Percentiles rank a stretch among this genome's conserved stretches.
Evolutionary conservation across 2,329 filamentous ascomycete species (phyloP).

Genomic region (Tolypocladium nubicola): DNA sequence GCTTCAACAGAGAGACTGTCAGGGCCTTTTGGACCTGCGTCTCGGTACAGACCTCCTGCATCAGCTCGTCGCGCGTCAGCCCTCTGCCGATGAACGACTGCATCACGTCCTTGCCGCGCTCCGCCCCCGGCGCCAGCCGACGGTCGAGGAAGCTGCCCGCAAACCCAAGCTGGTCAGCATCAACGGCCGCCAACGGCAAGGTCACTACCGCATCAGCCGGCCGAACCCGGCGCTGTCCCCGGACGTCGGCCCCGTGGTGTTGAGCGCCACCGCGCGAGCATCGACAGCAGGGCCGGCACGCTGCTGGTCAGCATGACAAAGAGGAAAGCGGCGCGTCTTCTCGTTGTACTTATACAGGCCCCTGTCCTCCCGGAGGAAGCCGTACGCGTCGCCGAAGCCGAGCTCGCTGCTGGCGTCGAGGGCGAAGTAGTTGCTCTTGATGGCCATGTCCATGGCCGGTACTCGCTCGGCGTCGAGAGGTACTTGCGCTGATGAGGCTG

Average conservation of each 20-base stretch:
- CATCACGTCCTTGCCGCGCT: slow-evolving; percentile 18
- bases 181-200: no score
- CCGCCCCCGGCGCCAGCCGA: slow-evolving; percentile 14
- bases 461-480: neutral
- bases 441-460: slow-evolving; percentile 12
- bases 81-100: slow-evolving; percentile 19
- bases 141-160: slow-evolving; percentile 11
- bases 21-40: no score
- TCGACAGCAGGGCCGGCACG: slow-evolving; percentile 3
- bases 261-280: neutral
- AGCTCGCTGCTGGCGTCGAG: slow-evolving; percentile 44
- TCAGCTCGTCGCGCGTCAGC: slow-evolving; percentile 13
- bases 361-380: slow-evolving; percentile 32
- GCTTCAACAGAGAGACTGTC: no score
- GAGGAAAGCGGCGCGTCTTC: slow-evolving; percentile 18
- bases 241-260: neutral
- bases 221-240: neutral
- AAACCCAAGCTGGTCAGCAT: no score
- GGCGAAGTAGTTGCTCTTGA: slow-evolving; percentile 42
- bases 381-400: slow-evolving; percentile 38
- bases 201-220: neutral
- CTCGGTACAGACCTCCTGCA: slow-evolving; percentile 14
- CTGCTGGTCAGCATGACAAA: slow-evolving; percentile 6
- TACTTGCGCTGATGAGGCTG: slow-evolving; percentile 4
- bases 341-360: slow-evolving; percentile 38